These are phyloP conservation scores for Penicillium digitatum DNA, from an alignment of 2,329 filamentous ascomycete genomes.

Conservation along the genomic window DNA sequence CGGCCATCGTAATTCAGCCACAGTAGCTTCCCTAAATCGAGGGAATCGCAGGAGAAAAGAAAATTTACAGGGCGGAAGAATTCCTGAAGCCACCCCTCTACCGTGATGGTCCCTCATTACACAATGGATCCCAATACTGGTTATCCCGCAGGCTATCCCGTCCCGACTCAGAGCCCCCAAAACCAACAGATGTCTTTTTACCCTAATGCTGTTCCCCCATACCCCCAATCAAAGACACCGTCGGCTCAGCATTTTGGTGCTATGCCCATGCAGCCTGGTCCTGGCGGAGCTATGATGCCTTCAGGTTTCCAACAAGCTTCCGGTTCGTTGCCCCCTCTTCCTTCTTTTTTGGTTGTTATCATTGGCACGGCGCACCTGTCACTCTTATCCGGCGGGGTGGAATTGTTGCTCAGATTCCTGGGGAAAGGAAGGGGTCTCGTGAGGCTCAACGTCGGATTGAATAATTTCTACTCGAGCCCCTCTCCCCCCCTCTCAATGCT, in stretches of 20 bases:
- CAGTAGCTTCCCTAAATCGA: slow-evolving; percentile 8
- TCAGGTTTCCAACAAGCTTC: slow-evolving; percentile 35
- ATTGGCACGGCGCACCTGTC: slow-evolving; percentile 11
- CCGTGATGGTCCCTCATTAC: slow-evolving; percentile 13
- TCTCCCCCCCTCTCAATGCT: too few relatives aligned
- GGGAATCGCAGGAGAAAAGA: slow-evolving; percentile 7
- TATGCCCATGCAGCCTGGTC: slow-evolving; percentile 35
- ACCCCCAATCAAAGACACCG: slow-evolving; percentile 33
- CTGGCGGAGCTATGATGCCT: slow-evolving; percentile 40
- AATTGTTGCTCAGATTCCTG: not conserved
- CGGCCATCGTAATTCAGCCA: slow-evolving; percentile 19
- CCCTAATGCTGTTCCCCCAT: slow-evolving; percentile 32
- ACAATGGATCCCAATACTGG: slow-evolving; percentile 26
- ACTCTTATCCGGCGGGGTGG: slow-evolving; percentile 5
- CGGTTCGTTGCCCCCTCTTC: slow-evolving; percentile 27
- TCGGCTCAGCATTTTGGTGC: slow-evolving; percentile 30
- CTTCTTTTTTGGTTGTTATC: slow-evolving; percentile 10
- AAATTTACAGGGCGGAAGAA: slow-evolving; percentile 15
- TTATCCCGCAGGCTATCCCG: slow-evolving; percentile 34
- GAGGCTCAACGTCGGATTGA: slow-evolving; percentile 5
- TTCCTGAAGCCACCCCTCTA: not conserved
- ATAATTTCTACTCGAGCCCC: not conserved
- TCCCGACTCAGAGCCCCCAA: slow-evolving; percentile 31
- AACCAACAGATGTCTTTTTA: slow-evolving; percentile 37
- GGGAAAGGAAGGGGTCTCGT: not conserved